Percentiles rank a stretch among this genome's conserved stretches.
phyloP scores from a whole-genome alignment of 2,329 filamentous ascomycete species.

The Fusarium anguioides region DNA sequence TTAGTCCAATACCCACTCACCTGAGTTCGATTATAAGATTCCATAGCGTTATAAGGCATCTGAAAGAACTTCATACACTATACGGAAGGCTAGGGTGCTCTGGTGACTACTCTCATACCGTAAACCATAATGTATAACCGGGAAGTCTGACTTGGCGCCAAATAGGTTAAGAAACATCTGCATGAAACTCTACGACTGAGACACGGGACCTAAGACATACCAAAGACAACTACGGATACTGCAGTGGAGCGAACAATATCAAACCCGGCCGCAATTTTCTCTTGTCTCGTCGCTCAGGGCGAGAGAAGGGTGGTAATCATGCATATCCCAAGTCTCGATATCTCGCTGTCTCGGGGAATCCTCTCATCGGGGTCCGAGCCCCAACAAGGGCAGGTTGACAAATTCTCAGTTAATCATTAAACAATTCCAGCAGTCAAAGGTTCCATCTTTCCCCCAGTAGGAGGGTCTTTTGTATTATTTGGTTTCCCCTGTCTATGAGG shows the following conservation, averaged over 20 bases:
- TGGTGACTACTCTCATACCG: not conserved
- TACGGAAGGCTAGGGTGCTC: not conserved
- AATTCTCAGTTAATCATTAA: conserved; percentile 10
- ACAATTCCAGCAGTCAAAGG: conserved; percentile 24
- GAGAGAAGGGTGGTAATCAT: not conserved
- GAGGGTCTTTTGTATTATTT: not conserved
- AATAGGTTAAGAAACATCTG: conserved; percentile 14
- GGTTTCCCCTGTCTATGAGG: not conserved
- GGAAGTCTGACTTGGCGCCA: not conserved
- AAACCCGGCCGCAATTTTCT: conserved; percentile 4
- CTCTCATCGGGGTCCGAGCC: conserved; percentile 13
- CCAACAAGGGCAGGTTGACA: conserved; percentile 6
- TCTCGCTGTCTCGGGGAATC: conserved; percentile 26
- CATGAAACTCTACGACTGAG: conserved; percentile 15
- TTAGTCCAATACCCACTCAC: not conserved
- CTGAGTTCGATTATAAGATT: not conserved
- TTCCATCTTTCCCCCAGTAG: not conserved
- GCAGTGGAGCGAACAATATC: not conserved
- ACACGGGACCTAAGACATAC: conserved; percentile 15
- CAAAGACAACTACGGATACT: not conserved
- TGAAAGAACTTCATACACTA: no score
- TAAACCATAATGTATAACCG: no score
- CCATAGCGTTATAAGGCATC: no score
- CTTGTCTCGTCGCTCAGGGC: not conserved
- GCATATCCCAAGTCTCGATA: not conserved